These are phyloP conservation scores for Blastomyces percursus DNA, from an alignment of 2,329 filamentous ascomycete species.

Conservation along the genomic window DNA sequence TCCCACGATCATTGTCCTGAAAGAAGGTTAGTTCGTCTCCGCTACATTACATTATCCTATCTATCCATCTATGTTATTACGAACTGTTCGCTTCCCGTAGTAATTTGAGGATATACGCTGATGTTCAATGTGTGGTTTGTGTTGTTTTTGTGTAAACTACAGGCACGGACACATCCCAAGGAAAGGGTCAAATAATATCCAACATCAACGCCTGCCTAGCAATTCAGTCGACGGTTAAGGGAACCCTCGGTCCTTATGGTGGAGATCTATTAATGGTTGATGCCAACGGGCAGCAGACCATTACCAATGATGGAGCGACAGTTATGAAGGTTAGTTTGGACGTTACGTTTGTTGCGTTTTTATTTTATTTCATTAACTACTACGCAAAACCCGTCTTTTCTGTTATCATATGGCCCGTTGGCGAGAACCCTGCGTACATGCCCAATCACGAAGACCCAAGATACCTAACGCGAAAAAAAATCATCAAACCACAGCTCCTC, in stretches of 20 bases:
- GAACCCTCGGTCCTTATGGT: slow-evolving; percentile 90
- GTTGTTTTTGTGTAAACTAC: slow-evolving; percentile 12
- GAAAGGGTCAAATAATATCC: slow-evolving; percentile 89
- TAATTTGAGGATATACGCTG: neutral
- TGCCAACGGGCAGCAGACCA: slow-evolving; percentile 88
- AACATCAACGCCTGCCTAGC: slow-evolving; percentile 98
- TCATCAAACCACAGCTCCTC: slow-evolving; percentile 55
- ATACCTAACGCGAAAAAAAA: neutral
- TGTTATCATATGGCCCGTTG: neutral
- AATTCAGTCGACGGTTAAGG: slow-evolving; percentile 90
- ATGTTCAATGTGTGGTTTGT: slow-evolving; percentile 8
- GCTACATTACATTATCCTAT: slow-evolving; percentile 7
- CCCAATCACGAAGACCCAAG: neutral
- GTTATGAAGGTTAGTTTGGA: slow-evolving; percentile 74
- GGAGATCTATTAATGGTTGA: slow-evolving; percentile 94
- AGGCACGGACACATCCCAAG: slow-evolving; percentile 97
- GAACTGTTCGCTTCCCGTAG: neutral
- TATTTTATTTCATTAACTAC: neutral
- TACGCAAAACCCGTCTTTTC: neutral
- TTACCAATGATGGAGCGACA: slow-evolving; percentile 97
- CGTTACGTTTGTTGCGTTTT: neutral
- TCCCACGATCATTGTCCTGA: slow-evolving; percentile 94
- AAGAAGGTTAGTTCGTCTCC: slow-evolving; percentile 61
- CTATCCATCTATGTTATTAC: neutral
- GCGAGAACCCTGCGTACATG: neutral